Percentiles rank a stretch among this genome's conserved stretches.
These are phyloP conservation scores for Solanum infundibuliforme DNA, from an alignment of 257 asterid genomes.

Conservation along the genomic window DNA sequence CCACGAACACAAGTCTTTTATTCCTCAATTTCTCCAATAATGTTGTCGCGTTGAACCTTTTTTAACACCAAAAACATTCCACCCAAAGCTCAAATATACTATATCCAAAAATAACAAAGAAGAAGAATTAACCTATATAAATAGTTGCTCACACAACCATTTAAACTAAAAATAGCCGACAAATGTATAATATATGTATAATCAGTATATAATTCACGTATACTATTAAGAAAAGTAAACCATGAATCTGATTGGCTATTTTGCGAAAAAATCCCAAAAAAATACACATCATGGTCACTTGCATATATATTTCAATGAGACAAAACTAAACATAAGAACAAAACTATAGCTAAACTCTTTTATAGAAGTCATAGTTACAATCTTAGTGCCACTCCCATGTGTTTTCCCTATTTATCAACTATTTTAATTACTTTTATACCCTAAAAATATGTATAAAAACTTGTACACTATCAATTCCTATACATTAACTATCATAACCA, in stretches of 20 bases:
- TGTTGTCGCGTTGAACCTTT: constrained; percentile 80
- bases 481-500: not conserved
- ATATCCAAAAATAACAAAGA: not conserved
- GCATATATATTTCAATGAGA: not conserved
- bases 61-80: constrained; percentile 26
- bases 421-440: not conserved
- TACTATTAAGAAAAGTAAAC: not conserved
- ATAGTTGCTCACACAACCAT: not conserved
- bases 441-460: not conserved
- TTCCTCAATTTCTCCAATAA: constrained; percentile 63
- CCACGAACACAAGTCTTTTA: constrained; percentile 78
- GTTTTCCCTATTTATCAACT: not conserved
- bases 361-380: not conserved
- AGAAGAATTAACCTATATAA: not conserved
- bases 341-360: not conserved
- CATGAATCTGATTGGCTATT: not conserved
- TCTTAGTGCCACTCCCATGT: not conserved
- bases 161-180: not conserved
- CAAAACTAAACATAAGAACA: not conserved
- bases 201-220: not conserved
- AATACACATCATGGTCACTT: not conserved
- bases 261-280: not conserved
- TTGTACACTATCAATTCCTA: not conserved
- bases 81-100: constrained; percentile 17
- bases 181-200: not conserved